Evolutionary conservation across 2,329 filamentous ascomycete genomes (phyloP).

Genomic region (Capronia epimyces): DNA sequence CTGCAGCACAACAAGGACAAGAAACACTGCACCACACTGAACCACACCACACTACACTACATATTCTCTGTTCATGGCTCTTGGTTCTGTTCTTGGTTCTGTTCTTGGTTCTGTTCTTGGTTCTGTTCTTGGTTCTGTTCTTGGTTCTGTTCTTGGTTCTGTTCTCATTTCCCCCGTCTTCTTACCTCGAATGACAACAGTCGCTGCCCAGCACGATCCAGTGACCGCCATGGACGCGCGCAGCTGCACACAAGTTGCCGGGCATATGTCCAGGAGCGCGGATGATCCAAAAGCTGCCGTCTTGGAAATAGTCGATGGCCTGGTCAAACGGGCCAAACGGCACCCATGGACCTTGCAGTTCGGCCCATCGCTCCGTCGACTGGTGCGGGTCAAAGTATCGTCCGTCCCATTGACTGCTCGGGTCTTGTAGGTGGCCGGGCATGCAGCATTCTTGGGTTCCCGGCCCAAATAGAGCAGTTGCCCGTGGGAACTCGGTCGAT

Average conservation of each 20-base stretch:
- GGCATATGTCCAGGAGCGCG: slow-evolving; percentile 37
- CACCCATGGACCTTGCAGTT: slow-evolving; percentile 27
- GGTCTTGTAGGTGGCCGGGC: not conserved
- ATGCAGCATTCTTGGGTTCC: not conserved
- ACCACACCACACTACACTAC: no score
- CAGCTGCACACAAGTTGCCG: slow-evolving; percentile 41
- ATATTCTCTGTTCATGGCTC: no score
- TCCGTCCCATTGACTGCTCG: not conserved
- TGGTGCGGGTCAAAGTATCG: not conserved
- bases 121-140: no score
- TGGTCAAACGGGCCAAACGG: slow-evolving; percentile 32
- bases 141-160: no score
- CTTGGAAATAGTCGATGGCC: slow-evolving; percentile 36
- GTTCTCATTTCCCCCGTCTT: no score
- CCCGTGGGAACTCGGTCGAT: not conserved
- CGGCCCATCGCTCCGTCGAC: not conserved
- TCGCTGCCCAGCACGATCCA: not conserved
- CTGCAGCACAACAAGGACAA: no score
- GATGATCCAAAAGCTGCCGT: slow-evolving; percentile 38
- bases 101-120: no score
- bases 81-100: no score
- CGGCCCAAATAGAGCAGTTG: not conserved
- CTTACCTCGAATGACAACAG: not conserved
- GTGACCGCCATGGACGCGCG: not conserved
- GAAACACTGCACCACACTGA: no score